These are phyloP conservation scores for Dendrobium officinale DNA, from an alignment of 106 monocot genomes.

Conservation along the genomic window DNA sequence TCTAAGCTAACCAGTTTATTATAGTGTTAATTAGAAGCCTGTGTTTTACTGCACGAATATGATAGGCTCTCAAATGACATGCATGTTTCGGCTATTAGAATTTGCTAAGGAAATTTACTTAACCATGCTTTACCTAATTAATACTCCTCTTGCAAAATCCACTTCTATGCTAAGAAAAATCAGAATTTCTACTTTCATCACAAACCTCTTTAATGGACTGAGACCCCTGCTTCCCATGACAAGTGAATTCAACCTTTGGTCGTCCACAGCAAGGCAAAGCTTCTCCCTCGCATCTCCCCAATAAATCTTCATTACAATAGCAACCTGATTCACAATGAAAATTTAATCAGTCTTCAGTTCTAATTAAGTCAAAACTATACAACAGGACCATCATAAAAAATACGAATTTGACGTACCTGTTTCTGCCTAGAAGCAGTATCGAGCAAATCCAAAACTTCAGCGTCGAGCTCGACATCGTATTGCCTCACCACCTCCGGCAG, in stretches of 20 bases:
- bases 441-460: slow-evolving; percentile 51
- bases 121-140: background rate
- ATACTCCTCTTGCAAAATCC: background rate
- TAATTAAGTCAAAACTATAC: background rate
- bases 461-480: slow-evolving; percentile 49
- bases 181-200: background rate
- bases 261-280: slow-evolving; percentile 35
- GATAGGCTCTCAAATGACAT: too few species aligned
- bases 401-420: background rate
- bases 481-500: slow-evolving; percentile 38
- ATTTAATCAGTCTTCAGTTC: background rate
- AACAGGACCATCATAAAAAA: background rate
- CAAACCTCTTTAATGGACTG: slow-evolving; percentile 37
- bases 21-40: too few species aligned
- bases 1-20: too few species aligned
- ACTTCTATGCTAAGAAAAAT: background rate
- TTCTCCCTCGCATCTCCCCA: slow-evolving; percentile 51
- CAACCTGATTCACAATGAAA: slow-evolving; percentile 10
- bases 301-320: slow-evolving; percentile 30
- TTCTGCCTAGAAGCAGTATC: slow-evolving; percentile 53
- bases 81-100: too few species aligned
- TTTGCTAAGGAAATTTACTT: too few species aligned
- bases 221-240: slow-evolving; percentile 52
- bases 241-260: slow-evolving; percentile 27
- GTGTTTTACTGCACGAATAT: too few species aligned